phyloP scores from a whole-genome alignment of 1,284 basidiomycete species.

The Boletus smithii region DNA sequence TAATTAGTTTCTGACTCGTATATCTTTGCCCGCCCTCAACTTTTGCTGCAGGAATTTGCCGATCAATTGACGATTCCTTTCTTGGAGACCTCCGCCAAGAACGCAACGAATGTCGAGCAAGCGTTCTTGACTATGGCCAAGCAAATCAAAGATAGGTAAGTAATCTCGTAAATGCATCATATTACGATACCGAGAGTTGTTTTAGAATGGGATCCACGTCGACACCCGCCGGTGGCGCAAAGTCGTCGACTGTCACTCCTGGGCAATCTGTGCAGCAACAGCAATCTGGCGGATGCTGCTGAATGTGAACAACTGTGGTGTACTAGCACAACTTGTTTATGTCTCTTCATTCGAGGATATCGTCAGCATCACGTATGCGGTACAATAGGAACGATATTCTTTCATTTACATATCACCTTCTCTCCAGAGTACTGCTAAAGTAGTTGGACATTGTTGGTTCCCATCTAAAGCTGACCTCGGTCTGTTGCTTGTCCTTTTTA shows the following conservation, averaged over 20 bases:
- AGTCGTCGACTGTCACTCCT: conserved; percentile 53
- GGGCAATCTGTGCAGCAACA: conserved; percentile 57
- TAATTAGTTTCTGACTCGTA: conserved; percentile 32
- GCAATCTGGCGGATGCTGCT: conserved; percentile 54
- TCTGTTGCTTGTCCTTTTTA: conserved; percentile 30
- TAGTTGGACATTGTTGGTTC: conserved; percentile 28
- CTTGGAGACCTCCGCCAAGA: conserved; percentile 99
- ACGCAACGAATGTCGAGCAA: conserved; percentile 97
- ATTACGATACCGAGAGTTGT: conserved; percentile 5
- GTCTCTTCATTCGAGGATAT: conserved; percentile 24
- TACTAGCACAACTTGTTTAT: conserved; percentile 16
- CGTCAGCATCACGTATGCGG: conserved; percentile 29
- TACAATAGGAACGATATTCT: conserved; percentile 34
- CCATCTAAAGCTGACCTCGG: conserved; percentile 28
- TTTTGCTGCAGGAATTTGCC: conserved; percentile 75
- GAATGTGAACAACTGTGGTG: conserved; percentile 26
- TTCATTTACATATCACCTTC: conserved; percentile 34
- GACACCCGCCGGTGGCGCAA: conserved; percentile 65
- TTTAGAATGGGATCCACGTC: conserved; percentile 75
- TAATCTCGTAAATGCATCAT: neutral
- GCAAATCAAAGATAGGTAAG: conserved; percentile 94
- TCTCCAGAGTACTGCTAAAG: conserved; percentile 25
- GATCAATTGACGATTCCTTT: conserved; percentile 94
- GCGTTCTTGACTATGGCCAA: conserved; percentile 99
- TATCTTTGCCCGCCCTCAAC: conserved; percentile 2